Conservation (phyloP, 805 yeast genomes). For the Wickerhamiella nectarea region DNA sequence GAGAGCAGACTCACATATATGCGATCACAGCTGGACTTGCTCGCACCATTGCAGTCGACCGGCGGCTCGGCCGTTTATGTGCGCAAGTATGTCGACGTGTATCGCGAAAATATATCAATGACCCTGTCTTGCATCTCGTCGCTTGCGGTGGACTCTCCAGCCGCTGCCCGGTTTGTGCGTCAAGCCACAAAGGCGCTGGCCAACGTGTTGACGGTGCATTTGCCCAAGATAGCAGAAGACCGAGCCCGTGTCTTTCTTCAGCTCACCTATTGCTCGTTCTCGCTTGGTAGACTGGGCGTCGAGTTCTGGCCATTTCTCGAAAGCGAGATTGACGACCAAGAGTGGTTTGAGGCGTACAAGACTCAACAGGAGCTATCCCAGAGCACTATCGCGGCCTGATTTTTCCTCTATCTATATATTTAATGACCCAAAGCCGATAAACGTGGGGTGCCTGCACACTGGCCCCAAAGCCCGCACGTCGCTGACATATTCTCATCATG, state of each 20-base stretch:
- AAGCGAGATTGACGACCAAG: slow-evolving; percentile 25
- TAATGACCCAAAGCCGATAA: no score
- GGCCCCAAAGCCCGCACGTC: neutral
- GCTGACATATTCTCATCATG: slow-evolving; percentile 12
- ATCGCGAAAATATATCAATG: slow-evolving; percentile 70
- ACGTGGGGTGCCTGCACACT: no score
- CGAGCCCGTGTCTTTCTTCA: slow-evolving; percentile 63
- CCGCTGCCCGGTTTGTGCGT: slow-evolving; percentile 22
- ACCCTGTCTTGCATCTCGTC: slow-evolving; percentile 54
- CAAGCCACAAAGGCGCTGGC: slow-evolving; percentile 19
- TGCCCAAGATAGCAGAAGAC: slow-evolving; percentile 24
- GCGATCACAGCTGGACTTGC: slow-evolving; percentile 41
- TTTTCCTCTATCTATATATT: no score
- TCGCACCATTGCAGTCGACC: slow-evolving; percentile 42
- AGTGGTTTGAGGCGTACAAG: slow-evolving; percentile 33
- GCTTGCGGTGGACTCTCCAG: slow-evolving; percentile 36
- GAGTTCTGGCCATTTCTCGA: slow-evolving; percentile 43
- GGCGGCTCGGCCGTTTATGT: slow-evolving; percentile 47
- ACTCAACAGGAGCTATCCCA: slow-evolving; percentile 29
- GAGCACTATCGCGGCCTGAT: no score
- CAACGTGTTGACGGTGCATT: slow-evolving; percentile 14
- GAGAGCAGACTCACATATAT: slow-evolving; percentile 60
- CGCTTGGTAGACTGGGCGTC: slow-evolving; percentile 56
- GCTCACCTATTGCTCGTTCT: slow-evolving; percentile 76
- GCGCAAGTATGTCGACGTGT: slow-evolving; percentile 68